phyloP scores from a whole-genome alignment of 75 land plant species.

The Pinus tabuliformis region DNA sequence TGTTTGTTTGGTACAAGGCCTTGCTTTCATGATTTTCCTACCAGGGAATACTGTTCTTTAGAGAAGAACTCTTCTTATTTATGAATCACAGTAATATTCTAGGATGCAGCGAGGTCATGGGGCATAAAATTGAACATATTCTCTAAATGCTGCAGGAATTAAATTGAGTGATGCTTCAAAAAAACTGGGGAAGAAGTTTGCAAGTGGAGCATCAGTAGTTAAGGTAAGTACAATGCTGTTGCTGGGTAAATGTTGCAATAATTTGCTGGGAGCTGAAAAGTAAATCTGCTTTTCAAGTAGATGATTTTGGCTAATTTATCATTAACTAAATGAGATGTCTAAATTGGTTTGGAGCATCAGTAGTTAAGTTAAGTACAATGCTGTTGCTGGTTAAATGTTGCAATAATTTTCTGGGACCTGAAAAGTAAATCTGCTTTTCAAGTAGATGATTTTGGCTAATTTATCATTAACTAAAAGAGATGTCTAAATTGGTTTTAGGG shows the following conservation, averaged over 20 bases:
- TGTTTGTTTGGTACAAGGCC: background rate
- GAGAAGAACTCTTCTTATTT: background rate
- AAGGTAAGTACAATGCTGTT: constrained; percentile 49
- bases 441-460: background rate
- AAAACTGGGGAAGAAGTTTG: constrained; percentile 98
- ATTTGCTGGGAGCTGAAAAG: background rate
- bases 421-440: background rate
- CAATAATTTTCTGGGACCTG: background rate
- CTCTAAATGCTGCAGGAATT: constrained; percentile 49
- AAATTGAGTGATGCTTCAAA: constrained; percentile 96
- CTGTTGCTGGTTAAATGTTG: background rate
- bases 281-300: background rate
- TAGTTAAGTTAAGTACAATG: constrained; percentile 73
- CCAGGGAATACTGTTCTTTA: background rate
- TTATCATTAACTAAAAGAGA: background rate
- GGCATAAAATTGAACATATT: background rate
- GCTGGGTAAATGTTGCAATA: background rate
- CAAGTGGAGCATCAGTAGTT: constrained; percentile 98
- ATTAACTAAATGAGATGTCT: background rate
- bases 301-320: background rate
- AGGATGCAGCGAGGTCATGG: background rate
- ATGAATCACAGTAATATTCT: background rate
- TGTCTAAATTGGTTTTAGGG: constrained; percentile 43
- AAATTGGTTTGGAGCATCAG: constrained; percentile 68
- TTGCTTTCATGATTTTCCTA: background rate